Percentiles rank a stretch among this genome's conserved stretches.
These are phyloP conservation scores for Neckera pumila DNA, from an alignment of 225 moss, liverwort and hornwort species.

Conservation along the genomic window DNA sequence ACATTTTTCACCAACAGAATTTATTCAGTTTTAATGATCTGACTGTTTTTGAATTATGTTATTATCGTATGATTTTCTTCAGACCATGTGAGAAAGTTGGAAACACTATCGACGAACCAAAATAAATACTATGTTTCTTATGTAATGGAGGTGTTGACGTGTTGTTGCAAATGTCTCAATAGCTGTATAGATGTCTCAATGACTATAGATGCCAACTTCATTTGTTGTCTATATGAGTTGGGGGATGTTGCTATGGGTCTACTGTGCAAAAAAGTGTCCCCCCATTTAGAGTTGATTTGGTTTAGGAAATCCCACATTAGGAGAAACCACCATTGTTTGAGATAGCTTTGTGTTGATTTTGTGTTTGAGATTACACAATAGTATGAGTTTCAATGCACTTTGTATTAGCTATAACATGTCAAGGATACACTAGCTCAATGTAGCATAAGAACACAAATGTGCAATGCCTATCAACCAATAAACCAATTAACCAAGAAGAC, in stretches of 20 bases:
- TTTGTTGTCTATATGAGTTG: neutral
- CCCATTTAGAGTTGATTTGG: neutral
- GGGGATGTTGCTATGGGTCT: neutral
- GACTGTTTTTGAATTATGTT: neutral
- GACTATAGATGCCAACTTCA: neutral
- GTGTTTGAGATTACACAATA: neutral
- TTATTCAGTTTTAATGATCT: neutral
- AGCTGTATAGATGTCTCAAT: too few species aligned
- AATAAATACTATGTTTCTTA: neutral
- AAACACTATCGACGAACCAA: neutral
- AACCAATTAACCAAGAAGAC: neutral
- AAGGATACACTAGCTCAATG: too few species aligned
- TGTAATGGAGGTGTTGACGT: neutral
- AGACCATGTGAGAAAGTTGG: neutral
- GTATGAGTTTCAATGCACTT: neutral
- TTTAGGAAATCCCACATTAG: neutral
- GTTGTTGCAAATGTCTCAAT: neutral
- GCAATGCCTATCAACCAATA: neutral
- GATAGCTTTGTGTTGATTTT: neutral
- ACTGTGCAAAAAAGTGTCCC: neutral
- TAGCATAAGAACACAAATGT: neutral
- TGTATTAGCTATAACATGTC: neutral
- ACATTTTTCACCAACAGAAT: neutral
- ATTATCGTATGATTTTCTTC: neutral
- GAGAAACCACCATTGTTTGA: neutral